A percentile compares a stretch with the other conserved stretches of the same genome.
phyloP scores from a whole-genome alignment of 164 flowering plant species.

The Euptelea pleiosperma region DNA sequence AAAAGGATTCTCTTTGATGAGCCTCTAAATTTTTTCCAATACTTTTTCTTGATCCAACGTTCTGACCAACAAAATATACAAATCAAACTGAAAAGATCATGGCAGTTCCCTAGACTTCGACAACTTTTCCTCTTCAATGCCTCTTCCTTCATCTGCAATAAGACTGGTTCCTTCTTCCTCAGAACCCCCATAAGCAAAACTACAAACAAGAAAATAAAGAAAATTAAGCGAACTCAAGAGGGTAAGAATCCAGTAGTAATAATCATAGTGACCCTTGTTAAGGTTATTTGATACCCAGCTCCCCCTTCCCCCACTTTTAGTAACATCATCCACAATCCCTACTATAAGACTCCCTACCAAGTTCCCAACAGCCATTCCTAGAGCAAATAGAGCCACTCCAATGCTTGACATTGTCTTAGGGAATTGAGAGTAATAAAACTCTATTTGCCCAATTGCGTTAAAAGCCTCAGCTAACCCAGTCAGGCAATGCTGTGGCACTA shows the following conservation, averaged over 20 bases:
- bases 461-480: constrained; percentile 76
- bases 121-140: constrained; percentile 22
- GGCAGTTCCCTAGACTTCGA: not conserved
- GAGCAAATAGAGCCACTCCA: constrained; percentile 46
- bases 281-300: constrained; percentile 71
- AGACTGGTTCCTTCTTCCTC: constrained; percentile 26
- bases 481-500: constrained; percentile 58
- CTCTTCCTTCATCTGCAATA: constrained; percentile 18
- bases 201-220: constrained; percentile 44
- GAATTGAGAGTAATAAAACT: constrained; percentile 72
- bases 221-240: constrained; percentile 43
- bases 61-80: not conserved
- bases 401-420: constrained; percentile 81
- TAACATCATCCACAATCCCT: constrained; percentile 35
- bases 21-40: too few relatives aligned
- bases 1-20: too few relatives aligned
- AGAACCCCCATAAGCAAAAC: constrained; percentile 63
- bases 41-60: too few relatives aligned
- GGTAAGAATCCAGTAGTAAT: constrained; percentile 68
- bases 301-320: constrained; percentile 39
- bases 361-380: constrained; percentile 65
- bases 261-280: constrained; percentile 64
- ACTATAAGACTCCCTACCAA: constrained; percentile 50
- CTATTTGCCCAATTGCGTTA: constrained; percentile 64
- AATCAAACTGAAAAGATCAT: not conserved